Conservation (phyloP, 2,329 filamentous ascomycete species). For the Diaporthe vexans region DNA sequence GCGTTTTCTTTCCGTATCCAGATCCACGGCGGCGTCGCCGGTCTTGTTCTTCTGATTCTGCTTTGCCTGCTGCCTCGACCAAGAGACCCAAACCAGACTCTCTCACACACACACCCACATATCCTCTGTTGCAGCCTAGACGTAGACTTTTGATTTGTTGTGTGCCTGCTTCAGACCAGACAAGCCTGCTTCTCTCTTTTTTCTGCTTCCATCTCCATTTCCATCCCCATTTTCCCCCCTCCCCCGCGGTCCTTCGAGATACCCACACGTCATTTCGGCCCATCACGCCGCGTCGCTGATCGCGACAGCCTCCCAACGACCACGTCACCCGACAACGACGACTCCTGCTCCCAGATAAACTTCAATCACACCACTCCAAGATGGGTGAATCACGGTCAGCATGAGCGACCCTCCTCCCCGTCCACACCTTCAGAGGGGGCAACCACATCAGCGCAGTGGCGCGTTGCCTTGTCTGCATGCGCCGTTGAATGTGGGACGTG, state of each 20-base stretch:
- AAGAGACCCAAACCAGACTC: neutral
- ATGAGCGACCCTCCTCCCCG: neutral
- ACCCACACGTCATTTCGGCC: conserved; percentile 35
- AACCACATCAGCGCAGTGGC: neutral
- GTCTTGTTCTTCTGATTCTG: conserved; percentile 26
- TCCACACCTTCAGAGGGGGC: neutral
- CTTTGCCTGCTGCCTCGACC: conserved; percentile 5
- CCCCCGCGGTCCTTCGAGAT: conserved; percentile 35
- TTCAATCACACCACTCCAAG: conserved; percentile 48
- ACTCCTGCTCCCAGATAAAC: conserved; percentile 28
- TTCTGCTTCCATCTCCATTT: neutral
- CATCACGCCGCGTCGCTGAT: conserved; percentile 2
- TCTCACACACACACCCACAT: neutral
- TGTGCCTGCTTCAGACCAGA: conserved; percentile 18
- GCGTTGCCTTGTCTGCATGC: neutral
- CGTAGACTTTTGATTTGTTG: conserved; percentile 17
- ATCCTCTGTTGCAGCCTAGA: conserved; percentile 11
- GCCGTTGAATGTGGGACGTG: neutral
- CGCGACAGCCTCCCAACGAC: conserved; percentile 32
- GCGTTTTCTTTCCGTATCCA: conserved; percentile 27
- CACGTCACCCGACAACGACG: neutral
- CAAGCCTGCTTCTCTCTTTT: neutral
- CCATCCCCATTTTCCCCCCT: too few species aligned
- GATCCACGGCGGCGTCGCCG: conserved; percentile 38
- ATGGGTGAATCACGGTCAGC: conserved; percentile 76